Conservation (phyloP, 2,329 filamentous ascomycete species). For the Lasiodiplodia citricola region DNA sequence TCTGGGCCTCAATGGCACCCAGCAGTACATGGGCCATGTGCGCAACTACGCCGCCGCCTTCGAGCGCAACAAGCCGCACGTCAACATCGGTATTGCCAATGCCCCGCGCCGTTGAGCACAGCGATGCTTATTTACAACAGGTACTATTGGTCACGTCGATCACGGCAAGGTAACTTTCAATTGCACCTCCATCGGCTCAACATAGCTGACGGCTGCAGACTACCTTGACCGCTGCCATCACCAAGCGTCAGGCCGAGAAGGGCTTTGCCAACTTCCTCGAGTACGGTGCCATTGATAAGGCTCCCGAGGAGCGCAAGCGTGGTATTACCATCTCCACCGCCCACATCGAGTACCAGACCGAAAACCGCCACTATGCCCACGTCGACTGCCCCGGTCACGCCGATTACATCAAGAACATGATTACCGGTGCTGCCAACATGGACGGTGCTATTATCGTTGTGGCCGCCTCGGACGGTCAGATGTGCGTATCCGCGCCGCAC, state of each 20-base stretch:
- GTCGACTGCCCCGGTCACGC: slow-evolving; percentile 99
- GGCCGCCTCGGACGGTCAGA: slow-evolving; percentile 97
- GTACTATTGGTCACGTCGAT: slow-evolving; percentile 99
- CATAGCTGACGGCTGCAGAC: slow-evolving; percentile 64
- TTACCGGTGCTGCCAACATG: slow-evolving; percentile 99
- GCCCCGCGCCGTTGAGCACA: neutral
- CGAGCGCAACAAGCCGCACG: slow-evolving; percentile 93
- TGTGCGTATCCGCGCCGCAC: slow-evolving; percentile 57
- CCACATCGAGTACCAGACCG: slow-evolving; percentile 98
- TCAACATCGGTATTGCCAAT: slow-evolving; percentile 81
- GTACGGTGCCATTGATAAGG: slow-evolving; percentile 98
- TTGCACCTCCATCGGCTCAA: slow-evolving; percentile 23
- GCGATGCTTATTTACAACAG: slow-evolving; percentile 51
- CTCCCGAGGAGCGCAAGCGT: slow-evolving; percentile 98
- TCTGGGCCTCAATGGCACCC: slow-evolving; percentile 66
- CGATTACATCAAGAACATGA: slow-evolving; percentile 99
- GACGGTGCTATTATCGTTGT: slow-evolving; percentile 99
- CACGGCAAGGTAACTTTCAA: slow-evolving; percentile 82
- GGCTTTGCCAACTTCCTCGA: slow-evolving; percentile 93
- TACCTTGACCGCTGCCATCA: slow-evolving; percentile 97
- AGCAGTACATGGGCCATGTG: slow-evolving; percentile 68
- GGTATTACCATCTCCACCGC: slow-evolving; percentile 99
- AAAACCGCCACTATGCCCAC: slow-evolving; percentile 95
- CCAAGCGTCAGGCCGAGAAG: slow-evolving; percentile 95
- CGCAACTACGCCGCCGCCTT: slow-evolving; percentile 69